Conservation (phyloP, 352 stramenopile species). For the Pythium coloratum region DNA sequence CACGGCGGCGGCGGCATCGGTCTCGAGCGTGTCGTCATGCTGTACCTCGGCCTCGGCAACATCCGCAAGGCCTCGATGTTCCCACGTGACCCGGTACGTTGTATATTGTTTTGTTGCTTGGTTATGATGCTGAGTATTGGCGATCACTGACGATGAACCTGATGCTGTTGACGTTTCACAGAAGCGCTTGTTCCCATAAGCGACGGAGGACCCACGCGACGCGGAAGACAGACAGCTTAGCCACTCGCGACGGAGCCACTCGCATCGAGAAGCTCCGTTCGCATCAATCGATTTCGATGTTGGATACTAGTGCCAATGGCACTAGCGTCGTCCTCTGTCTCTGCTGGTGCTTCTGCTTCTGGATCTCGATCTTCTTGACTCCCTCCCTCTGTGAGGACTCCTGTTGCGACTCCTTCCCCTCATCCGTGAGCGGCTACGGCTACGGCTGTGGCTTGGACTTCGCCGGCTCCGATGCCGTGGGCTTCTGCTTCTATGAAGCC, state of each 20-base stretch:
- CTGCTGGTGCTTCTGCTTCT: background rate
- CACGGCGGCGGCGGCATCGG: slow-evolving; percentile 98
- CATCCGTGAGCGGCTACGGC: background rate
- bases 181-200: slow-evolving; percentile 73
- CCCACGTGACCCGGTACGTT: slow-evolving; percentile 92
- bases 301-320: background rate
- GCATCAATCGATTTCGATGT: background rate
- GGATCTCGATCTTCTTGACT: background rate
- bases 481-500: background rate
- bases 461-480: background rate
- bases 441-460: background rate
- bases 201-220: background rate
- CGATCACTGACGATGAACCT: slow-evolving; percentile 11
- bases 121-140: background rate
- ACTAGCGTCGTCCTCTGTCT: background rate
- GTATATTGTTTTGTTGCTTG: background rate
- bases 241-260: background rate
- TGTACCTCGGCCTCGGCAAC: slow-evolving; percentile 98
- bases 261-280: background rate
- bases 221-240: background rate
- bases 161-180: slow-evolving; percentile 14
- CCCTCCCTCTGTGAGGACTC: background rate
- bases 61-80: slow-evolving; percentile 99
- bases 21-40: slow-evolving; percentile 98
- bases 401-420: background rate